Evolutionary conservation across 208 protist genomes (phyloP).

Genomic region (Trypanosoma mega): DNA sequence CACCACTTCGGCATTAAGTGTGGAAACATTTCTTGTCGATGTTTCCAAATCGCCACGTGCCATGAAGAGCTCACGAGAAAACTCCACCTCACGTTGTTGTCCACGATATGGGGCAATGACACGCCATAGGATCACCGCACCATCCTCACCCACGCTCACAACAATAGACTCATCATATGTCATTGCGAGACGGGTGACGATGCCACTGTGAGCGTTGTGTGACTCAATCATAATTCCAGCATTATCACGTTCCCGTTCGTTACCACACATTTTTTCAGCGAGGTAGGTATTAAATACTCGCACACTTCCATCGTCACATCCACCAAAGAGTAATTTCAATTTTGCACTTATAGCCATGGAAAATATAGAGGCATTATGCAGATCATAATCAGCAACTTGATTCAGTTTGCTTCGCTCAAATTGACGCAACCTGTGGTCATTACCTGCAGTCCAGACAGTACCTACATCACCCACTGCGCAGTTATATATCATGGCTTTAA

Average conservation of each 20-base stretch:
- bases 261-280: slow-evolving; percentile 61
- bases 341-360: slow-evolving; percentile 85
- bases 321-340: slow-evolving; percentile 93
- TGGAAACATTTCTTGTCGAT: slow-evolving; percentile 57
- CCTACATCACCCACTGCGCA: slow-evolving; percentile 75
- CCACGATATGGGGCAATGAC: slow-evolving; percentile 89
- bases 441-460: slow-evolving; percentile 93
- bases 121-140: slow-evolving; percentile 89
- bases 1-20: slow-evolving; percentile 78
- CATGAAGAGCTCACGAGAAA: slow-evolving; percentile 94
- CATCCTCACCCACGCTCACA: slow-evolving; percentile 94
- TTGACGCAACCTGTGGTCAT: slow-evolving; percentile 92
- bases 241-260: slow-evolving; percentile 36
- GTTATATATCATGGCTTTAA: slow-evolving; percentile 93
- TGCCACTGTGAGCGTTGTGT: slow-evolving; percentile 78
- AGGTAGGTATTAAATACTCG: slow-evolving; percentile 91
- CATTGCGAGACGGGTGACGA: slow-evolving; percentile 83
- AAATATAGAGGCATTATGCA: slow-evolving; percentile 68
- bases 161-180: slow-evolving; percentile 92
- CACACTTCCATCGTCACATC: slow-evolving; percentile 92
- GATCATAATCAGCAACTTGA: slow-evolving; percentile 65
- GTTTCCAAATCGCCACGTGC: slow-evolving; percentile 92
- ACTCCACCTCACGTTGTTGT: slow-evolving; percentile 74
- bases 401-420: slow-evolving; percentile 70
- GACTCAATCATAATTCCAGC: slow-evolving; percentile 80